Evolutionary conservation across 331 rosid genomes (phyloP).

Genomic region (Rhamnella rubrinervis): DNA sequence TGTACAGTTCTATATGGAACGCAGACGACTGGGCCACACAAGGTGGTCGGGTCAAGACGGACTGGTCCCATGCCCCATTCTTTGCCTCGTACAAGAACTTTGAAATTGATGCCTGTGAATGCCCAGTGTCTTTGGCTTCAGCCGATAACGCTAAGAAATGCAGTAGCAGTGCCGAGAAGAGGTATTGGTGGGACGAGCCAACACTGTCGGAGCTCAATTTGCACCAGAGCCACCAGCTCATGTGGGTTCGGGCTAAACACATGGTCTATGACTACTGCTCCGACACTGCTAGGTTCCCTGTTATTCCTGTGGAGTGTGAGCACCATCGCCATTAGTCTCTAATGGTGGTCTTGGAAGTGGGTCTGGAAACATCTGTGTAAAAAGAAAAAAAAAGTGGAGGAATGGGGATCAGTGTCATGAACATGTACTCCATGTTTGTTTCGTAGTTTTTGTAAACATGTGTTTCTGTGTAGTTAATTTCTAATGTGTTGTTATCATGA

Average conservation of each 20-base stretch:
- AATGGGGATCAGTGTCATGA: not conserved
- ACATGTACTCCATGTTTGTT: conserved; percentile 75
- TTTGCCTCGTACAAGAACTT: conserved; percentile 66
- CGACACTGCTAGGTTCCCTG: conserved; percentile 67
- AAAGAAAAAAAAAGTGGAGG: not conserved
- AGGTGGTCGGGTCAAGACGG: conserved; percentile 90
- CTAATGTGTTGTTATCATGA: not conserved
- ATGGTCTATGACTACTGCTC: conserved; percentile 89
- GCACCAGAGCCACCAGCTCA: conserved; percentile 91
- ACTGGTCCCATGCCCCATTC: conserved; percentile 94
- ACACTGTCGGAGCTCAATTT: conserved; percentile 51
- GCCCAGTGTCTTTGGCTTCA: conserved; percentile 31
- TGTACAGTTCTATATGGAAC: conserved; percentile 91
- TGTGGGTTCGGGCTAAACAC: conserved; percentile 86
- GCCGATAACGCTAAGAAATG: conserved; percentile 53
- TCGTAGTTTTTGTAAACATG: conserved; percentile 11
- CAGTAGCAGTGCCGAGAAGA: conserved; percentile 51
- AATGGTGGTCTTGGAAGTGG: not conserved
- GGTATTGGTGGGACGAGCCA: conserved; percentile 93
- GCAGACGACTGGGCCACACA: conserved; percentile 99
- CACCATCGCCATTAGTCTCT: conserved; percentile 56
- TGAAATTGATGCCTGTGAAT: conserved; percentile 65
- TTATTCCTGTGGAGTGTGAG: conserved; percentile 64
- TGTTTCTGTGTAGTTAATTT: not conserved
- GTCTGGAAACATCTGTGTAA: not conserved